phyloP scores from a whole-genome alignment of 2,329 filamentous ascomycete genomes.

The Phaeosphaeriaceae sp. region DNA sequence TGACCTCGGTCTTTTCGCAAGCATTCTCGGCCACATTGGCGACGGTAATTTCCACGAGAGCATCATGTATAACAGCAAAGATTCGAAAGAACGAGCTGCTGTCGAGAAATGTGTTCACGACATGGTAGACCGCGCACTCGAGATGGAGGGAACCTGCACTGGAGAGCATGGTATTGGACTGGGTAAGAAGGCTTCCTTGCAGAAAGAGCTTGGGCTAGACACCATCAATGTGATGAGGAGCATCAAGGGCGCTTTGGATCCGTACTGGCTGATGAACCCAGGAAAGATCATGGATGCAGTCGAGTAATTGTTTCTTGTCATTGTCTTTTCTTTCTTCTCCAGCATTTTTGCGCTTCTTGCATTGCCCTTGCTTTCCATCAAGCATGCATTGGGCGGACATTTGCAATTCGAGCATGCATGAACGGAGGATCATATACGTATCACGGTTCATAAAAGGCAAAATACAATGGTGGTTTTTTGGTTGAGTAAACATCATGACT shows the following conservation, averaged over 20 bases:
- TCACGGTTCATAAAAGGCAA: conserved; percentile 3
- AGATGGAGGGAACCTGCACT: conserved; percentile 94
- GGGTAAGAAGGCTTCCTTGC: conserved; percentile 82
- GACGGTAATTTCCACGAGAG: conserved; percentile 95
- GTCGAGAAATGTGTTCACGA: conserved; percentile 85
- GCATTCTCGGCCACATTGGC: conserved; percentile 87
- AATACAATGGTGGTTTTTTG: background rate
- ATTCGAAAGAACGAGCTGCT: conserved; percentile 74
- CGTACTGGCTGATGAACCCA: conserved; percentile 88
- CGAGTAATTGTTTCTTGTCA: conserved; percentile 11
- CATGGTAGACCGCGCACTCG: conserved; percentile 88
- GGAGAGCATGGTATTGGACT: conserved; percentile 88
- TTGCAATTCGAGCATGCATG: conserved; percentile 21
- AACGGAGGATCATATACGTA: conserved; percentile 12
- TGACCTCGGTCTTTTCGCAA: conserved; percentile 83
- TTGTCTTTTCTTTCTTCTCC: background rate
- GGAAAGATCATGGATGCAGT: conserved; percentile 82
- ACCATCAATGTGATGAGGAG: conserved; percentile 85
- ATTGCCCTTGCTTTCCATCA: background rate
- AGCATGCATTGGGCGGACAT: conserved; percentile 31
- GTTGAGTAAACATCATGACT: background rate
- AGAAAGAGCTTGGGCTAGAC: conserved; percentile 80
- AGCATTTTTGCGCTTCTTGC: conserved; percentile 2
- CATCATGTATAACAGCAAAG: conserved; percentile 82
- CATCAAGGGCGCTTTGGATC: conserved; percentile 84